phyloP scores from a whole-genome alignment of 73 alveolate species.

The Paramecium sexaurelia region DNA sequence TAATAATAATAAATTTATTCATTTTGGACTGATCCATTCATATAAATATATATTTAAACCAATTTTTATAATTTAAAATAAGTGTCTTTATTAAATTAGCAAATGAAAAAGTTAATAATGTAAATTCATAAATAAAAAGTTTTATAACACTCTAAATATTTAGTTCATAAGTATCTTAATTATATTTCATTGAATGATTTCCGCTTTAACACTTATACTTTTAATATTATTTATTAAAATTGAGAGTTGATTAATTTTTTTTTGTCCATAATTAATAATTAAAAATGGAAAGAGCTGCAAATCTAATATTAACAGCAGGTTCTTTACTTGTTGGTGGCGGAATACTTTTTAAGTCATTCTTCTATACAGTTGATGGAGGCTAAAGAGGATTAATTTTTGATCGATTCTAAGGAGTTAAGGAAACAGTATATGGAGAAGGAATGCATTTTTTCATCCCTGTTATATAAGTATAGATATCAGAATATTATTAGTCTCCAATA shows the following conservation, averaged over 20 bases:
- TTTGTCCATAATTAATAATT: background rate
- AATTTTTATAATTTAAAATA: too few species aligned
- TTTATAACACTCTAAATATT: too few species aligned
- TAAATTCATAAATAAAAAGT: too few species aligned
- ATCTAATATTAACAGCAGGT: background rate
- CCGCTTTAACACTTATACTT: too few species aligned
- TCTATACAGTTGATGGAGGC: constrained; percentile 89
- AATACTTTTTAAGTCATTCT: constrained; percentile 57
- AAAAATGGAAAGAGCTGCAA: constrained; percentile 10
- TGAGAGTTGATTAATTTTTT: background rate
- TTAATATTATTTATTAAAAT: too few species aligned
- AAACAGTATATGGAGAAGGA: constrained; percentile 83
- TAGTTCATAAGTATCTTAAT: too few species aligned
- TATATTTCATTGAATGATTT: too few species aligned
- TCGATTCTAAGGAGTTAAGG: constrained; percentile 75
- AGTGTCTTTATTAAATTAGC: too few species aligned
- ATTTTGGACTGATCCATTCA: too few species aligned
- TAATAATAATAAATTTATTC: too few species aligned
- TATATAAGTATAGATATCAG: constrained; percentile 51
- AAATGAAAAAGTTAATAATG: too few species aligned
- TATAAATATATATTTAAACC: too few species aligned
- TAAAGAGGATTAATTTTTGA: constrained; percentile 86
- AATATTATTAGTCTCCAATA: constrained; percentile 72
- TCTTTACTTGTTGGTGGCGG: background rate
- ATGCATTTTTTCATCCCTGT: constrained; percentile 84